Evolutionary conservation across 306 rosid species (phyloP).

Genomic region (Astragalus glycyphyllos): DNA sequence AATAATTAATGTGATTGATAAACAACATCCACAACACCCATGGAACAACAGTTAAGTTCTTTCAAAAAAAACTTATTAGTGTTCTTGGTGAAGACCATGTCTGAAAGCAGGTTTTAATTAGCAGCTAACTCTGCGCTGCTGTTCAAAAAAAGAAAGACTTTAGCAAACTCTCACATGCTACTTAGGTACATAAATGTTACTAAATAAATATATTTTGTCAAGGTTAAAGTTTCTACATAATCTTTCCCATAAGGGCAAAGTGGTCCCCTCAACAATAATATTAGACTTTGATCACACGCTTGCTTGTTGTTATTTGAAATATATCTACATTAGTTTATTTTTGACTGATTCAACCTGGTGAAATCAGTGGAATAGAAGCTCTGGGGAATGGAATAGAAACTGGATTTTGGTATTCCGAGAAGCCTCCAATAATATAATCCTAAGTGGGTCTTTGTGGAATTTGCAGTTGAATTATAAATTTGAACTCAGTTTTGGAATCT

Average conservation of each 20-base stretch:
- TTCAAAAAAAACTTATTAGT: too few species aligned
- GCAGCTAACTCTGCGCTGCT: too few species aligned
- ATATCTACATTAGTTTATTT: neutral
- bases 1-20: too few species aligned
- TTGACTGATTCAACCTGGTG: slow-evolving; percentile 61
- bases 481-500: slow-evolving; percentile 65
- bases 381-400: slow-evolving; percentile 99
- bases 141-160: neutral
- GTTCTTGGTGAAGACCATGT: too few species aligned
- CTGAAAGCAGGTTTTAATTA: too few species aligned
- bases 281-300: slow-evolving; percentile 55
- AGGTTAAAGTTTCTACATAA: slow-evolving; percentile 14
- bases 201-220: slow-evolving; percentile 21
- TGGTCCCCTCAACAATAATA: slow-evolving; percentile 54
- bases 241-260: slow-evolving; percentile 43
- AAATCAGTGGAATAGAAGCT: slow-evolving; percentile 97
- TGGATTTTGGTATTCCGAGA: slow-evolving; percentile 87
- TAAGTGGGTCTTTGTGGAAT: slow-evolving; percentile 47
- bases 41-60: too few species aligned
- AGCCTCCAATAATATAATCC: slow-evolving; percentile 52
- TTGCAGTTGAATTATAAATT: slow-evolving; percentile 42
- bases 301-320: slow-evolving; percentile 52
- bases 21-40: too few species aligned
- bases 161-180: slow-evolving; percentile 8
- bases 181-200: slow-evolving; percentile 26